Percentiles rank a stretch among this genome's conserved stretches.
phyloP scores from a whole-genome alignment of 2,329 filamentous ascomycete genomes.

The Cryphonectria nitschkei region DNA sequence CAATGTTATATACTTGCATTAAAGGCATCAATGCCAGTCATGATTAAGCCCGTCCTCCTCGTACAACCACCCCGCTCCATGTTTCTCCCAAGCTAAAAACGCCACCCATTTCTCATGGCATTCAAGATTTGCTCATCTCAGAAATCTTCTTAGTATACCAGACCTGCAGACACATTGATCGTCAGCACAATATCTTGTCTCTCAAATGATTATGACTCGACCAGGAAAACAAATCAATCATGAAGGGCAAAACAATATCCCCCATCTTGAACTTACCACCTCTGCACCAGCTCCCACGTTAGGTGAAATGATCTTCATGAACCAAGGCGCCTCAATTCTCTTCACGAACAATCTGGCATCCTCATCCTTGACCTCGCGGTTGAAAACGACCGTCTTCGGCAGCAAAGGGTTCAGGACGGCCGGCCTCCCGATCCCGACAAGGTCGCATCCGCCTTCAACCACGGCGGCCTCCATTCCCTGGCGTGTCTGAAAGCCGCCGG shows the following conservation, averaged over 20 bases:
- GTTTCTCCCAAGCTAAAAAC: not conserved
- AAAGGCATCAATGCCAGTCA: not conserved
- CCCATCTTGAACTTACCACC: constrained; percentile 28
- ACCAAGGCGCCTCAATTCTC: constrained; percentile 33
- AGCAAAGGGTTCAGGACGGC: constrained; percentile 43
- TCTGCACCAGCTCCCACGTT: constrained; percentile 33
- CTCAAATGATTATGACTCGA: no score
- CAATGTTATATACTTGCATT: not conserved
- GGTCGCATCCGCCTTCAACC: constrained; percentile 43
- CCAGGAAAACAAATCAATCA: no score
- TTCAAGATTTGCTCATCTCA: not conserved
- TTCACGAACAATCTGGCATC: constrained; percentile 40
- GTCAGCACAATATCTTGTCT: not conserved
- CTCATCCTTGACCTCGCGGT: constrained; percentile 39
- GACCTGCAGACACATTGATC: not conserved
- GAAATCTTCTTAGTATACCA: constrained; percentile 8
- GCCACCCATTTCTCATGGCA: not conserved
- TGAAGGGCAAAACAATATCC: no score
- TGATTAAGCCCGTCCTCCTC: no score
- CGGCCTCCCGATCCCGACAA: constrained; percentile 47
- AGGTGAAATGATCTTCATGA: constrained; percentile 34
- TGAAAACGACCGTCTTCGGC: constrained; percentile 42
- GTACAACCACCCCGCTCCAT: no score
- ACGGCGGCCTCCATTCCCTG: constrained; percentile 47
- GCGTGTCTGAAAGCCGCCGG: constrained; percentile 63